Base-by-base conservation (phyloP, 1,284 basidiomycete genomes). In the Rhodotorula glutinis region DNA sequence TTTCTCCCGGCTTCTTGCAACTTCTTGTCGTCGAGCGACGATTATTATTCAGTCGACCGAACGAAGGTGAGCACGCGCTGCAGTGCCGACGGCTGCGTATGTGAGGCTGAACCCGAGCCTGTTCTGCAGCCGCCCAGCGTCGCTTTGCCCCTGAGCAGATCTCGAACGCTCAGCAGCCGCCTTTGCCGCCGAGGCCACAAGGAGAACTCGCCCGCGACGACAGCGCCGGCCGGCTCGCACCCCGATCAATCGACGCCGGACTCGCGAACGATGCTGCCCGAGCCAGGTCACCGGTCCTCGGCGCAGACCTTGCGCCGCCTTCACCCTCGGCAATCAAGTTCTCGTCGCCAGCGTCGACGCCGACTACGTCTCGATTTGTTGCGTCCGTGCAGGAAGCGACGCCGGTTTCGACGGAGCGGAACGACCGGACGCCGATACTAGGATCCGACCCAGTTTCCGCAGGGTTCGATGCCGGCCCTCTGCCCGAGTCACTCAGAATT, bases 1-100 rank as follows among this genome's bases (percentile, higher is more conserved):
- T 76, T 9, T 70, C 60, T 14, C 75, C 75, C 1, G 70, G 68
- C 2, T 70, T 76, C 62, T 57, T 76, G 14, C 58, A 66, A 23
- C 40, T 75, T 3, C 60, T 76, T 0, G 74, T 76, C 4, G 70
- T 67, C 23, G 71, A 75, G 27, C 21, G 75, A 2, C 71, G 69
- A 40, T 67, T 59, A 30, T 21, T 66, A 23, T 66, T 66, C 47
- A 41, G 49, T 40, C 51, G 51, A 47, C 33, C 57, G 17, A 66
- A 66, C 41, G 65, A 66, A 10, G 58, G 60, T 66, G 38, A 43
- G 65, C 9, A 4, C 14, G 23, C 16, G 10, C 17, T 21, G 38
- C 23, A 13, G n/a, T 43, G 8, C 30, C 23, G 11, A 14, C 17
- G 17, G 3, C 17, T 38, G 23, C 19, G n/a, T 4, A 4, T 27